phyloP scores from a whole-genome alignment of 805 yeast genomes.

The Nakazawaea molendinolei region DNA sequence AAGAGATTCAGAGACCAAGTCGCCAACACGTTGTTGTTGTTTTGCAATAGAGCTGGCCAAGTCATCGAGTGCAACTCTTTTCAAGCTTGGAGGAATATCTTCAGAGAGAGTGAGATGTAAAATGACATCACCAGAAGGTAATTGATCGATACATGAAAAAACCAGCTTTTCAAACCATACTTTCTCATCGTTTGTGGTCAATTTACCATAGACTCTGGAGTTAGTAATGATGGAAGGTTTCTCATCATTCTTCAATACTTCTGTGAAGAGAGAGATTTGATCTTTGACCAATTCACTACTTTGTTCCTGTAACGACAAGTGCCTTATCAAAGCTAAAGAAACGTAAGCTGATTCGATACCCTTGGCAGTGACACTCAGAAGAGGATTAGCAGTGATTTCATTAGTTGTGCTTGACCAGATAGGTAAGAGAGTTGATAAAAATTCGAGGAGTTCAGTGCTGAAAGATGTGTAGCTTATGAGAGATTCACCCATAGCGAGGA shows the following conservation, averaged over 20 bases:
- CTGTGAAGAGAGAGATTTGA: conserved; percentile 24
- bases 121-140: conserved; percentile 39
- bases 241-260: conserved; percentile 28
- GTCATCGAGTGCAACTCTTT: conserved; percentile 27
- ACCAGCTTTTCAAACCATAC: conserved; percentile 48
- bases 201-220: conserved; percentile 43
- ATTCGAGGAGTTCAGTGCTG: conserved; percentile 11
- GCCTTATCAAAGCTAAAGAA: conserved; percentile 22
- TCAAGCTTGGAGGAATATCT: conserved; percentile 26
- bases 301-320: conserved; percentile 15
- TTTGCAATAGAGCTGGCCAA: conserved; percentile 25
- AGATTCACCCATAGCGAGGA: conserved; percentile 36
- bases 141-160: conserved; percentile 21
- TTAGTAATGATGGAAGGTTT: conserved; percentile 44
- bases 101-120: conserved; percentile 40
- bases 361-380: conserved; percentile 45
- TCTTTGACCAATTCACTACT: conserved; percentile 13
- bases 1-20: conserved; percentile 33
- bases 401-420: conserved; percentile 25
- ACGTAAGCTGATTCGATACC: conserved; percentile 51
- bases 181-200: conserved; percentile 37
- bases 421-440: conserved; percentile 20
- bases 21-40: conserved; percentile 35
- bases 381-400: conserved; percentile 46
- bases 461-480: conserved; percentile 15